Conservation (phyloP, 2,329 filamentous ascomycete genomes). For the Clarireedia hainanense region DNA sequence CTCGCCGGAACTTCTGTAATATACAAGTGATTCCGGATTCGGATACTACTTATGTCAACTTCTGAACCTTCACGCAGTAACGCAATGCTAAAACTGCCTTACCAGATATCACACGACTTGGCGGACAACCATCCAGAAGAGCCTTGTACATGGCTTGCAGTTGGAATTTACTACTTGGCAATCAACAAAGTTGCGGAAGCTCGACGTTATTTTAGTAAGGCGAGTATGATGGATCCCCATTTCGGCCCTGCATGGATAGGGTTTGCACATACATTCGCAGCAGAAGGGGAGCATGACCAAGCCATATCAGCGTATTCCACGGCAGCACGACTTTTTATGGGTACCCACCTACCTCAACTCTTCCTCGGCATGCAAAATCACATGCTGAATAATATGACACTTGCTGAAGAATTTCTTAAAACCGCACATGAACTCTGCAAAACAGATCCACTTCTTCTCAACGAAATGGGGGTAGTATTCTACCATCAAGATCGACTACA, state of each 20-base stretch:
- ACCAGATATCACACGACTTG: conserved; percentile 69
- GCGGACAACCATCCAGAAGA: conserved; percentile 88
- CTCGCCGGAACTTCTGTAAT: too few species aligned
- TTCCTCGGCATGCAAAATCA: conserved; percentile 99
- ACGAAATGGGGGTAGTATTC: conserved; percentile 92
- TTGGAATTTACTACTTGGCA: conserved; percentile 88
- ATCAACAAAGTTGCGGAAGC: conserved; percentile 89
- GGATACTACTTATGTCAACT: not conserved
- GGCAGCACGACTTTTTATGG: conserved; percentile 88
- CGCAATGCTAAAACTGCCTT: not conserved
- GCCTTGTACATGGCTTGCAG: conserved; percentile 86
- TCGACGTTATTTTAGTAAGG: conserved; percentile 92
- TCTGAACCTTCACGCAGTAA: not conserved
- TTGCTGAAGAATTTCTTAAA: conserved; percentile 90
- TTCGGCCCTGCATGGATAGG: conserved; percentile 98
- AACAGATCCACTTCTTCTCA: conserved; percentile 81
- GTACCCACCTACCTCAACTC: conserved; percentile 89
- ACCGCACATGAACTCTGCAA: conserved; percentile 78
- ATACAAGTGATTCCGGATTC: too few species aligned
- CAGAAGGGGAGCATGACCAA: conserved; percentile 95
- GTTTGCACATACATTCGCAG: conserved; percentile 96
- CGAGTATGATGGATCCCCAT: conserved; percentile 94
- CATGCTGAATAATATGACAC: conserved; percentile 85
- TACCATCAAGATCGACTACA: conserved; percentile 80
- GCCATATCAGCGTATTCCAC: conserved; percentile 97